Percentiles rank a stretch among this genome's conserved stretches.
phyloP scores from a whole-genome alignment of 495 filamentous ascomycete genomes.

The Penicillium bialowiezense region DNA sequence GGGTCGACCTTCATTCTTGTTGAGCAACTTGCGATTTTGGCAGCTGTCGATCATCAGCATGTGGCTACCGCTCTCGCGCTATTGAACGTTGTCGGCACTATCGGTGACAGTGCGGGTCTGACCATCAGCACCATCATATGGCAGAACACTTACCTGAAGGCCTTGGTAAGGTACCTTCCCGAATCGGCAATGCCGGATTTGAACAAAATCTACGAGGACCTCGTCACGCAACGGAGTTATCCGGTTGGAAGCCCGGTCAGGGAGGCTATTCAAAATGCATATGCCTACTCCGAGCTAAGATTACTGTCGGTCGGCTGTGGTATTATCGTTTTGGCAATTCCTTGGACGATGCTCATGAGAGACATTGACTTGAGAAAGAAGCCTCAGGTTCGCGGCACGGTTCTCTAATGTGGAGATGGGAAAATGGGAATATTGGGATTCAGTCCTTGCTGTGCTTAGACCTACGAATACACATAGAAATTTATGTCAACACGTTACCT shows the following conservation, averaged over 20 bases:
- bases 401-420: background rate
- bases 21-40: conserved; percentile 63
- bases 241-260: conserved; percentile 43
- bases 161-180: conserved; percentile 54
- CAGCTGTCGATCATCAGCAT: conserved; percentile 57
- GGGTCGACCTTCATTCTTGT: conserved; percentile 56
- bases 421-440: background rate
- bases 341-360: conserved; percentile 43
- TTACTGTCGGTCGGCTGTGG: conserved; percentile 49
- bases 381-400: conserved; percentile 26
- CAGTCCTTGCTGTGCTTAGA: background rate
- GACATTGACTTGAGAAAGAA: conserved; percentile 52
- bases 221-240: conserved; percentile 48
- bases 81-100: conserved; percentile 52
- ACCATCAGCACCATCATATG: conserved; percentile 61
- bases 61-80: conserved; percentile 62
- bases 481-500: background rate
- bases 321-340: conserved; percentile 45
- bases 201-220: conserved; percentile 46
- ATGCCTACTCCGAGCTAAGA: conserved; percentile 49
- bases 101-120: conserved; percentile 63
- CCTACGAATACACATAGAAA: background rate
- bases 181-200: conserved; percentile 31
- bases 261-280: conserved; percentile 50
- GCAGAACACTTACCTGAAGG: conserved; percentile 53